Base-by-base conservation (phyloP, 306 rosid species). In the Rosa rugosa region DNA sequence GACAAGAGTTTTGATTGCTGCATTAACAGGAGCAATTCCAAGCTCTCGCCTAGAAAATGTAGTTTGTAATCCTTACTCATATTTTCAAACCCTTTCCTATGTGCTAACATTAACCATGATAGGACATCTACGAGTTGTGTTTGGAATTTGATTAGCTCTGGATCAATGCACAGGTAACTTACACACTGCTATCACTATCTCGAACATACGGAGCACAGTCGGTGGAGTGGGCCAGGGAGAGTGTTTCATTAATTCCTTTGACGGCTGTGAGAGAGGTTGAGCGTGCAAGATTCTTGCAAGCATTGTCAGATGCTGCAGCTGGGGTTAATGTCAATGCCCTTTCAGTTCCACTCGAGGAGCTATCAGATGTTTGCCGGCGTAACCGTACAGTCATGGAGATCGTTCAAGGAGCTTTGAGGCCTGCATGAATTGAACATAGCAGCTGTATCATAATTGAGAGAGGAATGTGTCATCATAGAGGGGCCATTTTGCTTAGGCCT, bases 381-480 rank as follows among this genome's bases (percentile, higher is more conserved):
- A 96, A 96, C 79, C 82, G 98, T 75, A 92, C 93, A 45, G 98
- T 96, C 82, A 95, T 88, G 83, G 99, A 96, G 91, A 93, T 96
- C 69, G 99, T 96, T 85, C 99, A 96, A 86, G 96, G 93, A 46
- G 96, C 98, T 75, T 84, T 96, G 91, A 93, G 98, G 91, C 97
- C 97, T 96, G n/a, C 91, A 80, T 40, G 99, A 91, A 86, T 85
- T 92, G 89, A 92, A 85, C 77, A 53, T 83, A 84, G 81, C 67
- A 75, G 80, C 84, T 83, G 91, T 89, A 93, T 86, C 92, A 82
- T 91, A 87, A 75, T 42, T 90, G 83, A 53, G 78, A 68, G 69
- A 72, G 76, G 75, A 50, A 87, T 84, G 75, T 80, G 80, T 80
- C 81, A 80, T 78, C 82, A 80, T 76, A 80, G 83, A 53, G 86